Evolutionary conservation across 306 rosid genomes (phyloP), one percentile per base, ranked within the genome.

Genomic region (Alnus glutinosa): DNA sequence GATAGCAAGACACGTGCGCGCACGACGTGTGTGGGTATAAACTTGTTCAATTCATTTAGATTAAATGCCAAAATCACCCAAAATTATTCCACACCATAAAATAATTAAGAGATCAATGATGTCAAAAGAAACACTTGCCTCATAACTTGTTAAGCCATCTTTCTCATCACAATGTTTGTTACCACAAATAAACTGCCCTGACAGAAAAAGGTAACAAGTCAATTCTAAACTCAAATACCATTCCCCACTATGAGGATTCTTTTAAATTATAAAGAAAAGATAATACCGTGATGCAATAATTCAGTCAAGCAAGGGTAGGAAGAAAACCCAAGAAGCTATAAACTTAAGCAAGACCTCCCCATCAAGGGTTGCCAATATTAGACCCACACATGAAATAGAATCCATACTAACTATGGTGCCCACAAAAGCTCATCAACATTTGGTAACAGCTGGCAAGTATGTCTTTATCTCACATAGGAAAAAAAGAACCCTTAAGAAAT

Each of bases 181-280:
- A 50, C 97, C 97, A 58, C 98, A 92, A 72, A 89, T 79, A 80
- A 89, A 89, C 86, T 92, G 98, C 80, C 98, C 98, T 92, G 95
- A 78, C 84, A 85, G 73, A 79, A 81, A 86, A 70, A 47, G 16
- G 11, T 71, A 79, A 72, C 55, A 71, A 70, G 82, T 78, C 76
- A 82, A 71, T 57, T 70, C 64, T 64, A 77, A 82, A 71, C 70
- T 71, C 74, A 52, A 81, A 57, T 14, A 77, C 71, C 78, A 78
- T 59, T 42, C 16, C 64, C 52, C 44, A 19, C 57, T 64, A 61
- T 28, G 50, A 58, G 28, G 32, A 19, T 23, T 49, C 10, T 23
- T 58, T 58, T 58, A 58, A 28, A 58, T 18, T 19, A 36, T 39
- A 72, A 34, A 7, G 2, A 34, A 11, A 49, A 44, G 9, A 64